These are phyloP conservation scores for Lolium perenne DNA, from an alignment of 176 grass and related monocot species.

Conservation along the genomic window DNA sequence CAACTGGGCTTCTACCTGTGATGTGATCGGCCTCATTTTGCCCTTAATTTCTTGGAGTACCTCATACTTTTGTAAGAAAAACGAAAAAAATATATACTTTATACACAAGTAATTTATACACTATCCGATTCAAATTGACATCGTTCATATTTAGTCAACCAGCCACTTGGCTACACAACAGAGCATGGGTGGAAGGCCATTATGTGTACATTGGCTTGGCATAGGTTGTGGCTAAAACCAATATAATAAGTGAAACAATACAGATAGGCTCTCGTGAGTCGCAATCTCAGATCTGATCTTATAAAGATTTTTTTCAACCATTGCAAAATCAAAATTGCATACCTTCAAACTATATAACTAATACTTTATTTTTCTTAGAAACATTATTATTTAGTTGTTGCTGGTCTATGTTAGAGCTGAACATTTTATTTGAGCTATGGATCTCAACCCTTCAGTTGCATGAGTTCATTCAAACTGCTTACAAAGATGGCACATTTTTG, in stretches of 20 bases:
- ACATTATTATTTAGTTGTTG: not conserved
- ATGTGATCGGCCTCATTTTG: not conserved
- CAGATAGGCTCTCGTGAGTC: not conserved
- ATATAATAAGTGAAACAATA: not conserved
- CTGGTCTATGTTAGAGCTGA: not conserved
- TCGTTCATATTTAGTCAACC: not conserved
- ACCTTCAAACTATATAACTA: not conserved
- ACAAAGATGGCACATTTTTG: not conserved
- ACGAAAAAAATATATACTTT: not conserved
- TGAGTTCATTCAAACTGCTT: not conserved
- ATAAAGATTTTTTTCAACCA: not conserved
- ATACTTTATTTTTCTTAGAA: not conserved
- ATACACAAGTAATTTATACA: not conserved
- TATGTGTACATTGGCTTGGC: not conserved
- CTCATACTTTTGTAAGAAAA: not conserved
- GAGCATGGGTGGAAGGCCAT: not conserved
- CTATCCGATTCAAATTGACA: not conserved
- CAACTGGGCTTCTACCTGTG: no score
- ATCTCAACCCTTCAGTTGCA: not conserved
- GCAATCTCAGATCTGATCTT: not conserved
- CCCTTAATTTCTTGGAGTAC: not conserved
- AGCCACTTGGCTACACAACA: not conserved
- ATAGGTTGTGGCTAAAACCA: not conserved
- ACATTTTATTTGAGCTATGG: not conserved
- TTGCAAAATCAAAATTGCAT: conserved; percentile 6